Conservation (phyloP, 306 rosid species). For the Cicer bijugum region DNA sequence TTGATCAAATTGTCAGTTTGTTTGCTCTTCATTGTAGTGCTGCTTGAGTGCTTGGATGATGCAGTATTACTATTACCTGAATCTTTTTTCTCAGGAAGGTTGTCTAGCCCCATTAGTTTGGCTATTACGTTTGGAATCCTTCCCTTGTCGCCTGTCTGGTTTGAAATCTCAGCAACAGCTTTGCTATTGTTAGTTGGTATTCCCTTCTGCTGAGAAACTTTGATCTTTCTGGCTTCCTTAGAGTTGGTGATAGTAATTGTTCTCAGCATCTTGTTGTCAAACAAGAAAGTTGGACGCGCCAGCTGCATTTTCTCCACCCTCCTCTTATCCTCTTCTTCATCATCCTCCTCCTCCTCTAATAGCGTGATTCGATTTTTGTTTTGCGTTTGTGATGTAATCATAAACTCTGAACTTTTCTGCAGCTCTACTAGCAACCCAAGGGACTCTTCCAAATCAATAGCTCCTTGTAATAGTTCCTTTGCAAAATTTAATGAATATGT, state of each 20-base stretch:
- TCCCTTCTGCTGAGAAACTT: slow-evolving; percentile 59
- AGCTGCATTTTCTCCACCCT: slow-evolving; percentile 53
- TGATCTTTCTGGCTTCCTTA: slow-evolving; percentile 51
- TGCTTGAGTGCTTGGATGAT: slow-evolving; percentile 46
- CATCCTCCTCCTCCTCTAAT: slow-evolving; percentile 64
- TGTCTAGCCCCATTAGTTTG: slow-evolving; percentile 89
- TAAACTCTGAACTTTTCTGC: slow-evolving; percentile 71
- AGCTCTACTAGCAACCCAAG: slow-evolving; percentile 73
- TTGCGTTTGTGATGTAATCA: slow-evolving; percentile 60
- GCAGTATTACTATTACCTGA: slow-evolving; percentile 40
- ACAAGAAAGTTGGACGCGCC: slow-evolving; percentile 63
- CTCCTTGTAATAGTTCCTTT: slow-evolving; percentile 79
- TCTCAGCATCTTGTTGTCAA: slow-evolving; percentile 69
- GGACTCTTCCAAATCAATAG: slow-evolving; percentile 89
- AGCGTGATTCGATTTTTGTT: slow-evolving; percentile 68
- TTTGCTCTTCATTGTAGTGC: slow-evolving; percentile 50
- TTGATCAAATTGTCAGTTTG: slow-evolving; percentile 45
- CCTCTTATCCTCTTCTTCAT: slow-evolving; percentile 39
- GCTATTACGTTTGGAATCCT: slow-evolving; percentile 92
- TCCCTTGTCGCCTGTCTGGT: slow-evolving; percentile 53
- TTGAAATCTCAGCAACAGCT: neutral
- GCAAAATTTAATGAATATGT: slow-evolving; percentile 74
- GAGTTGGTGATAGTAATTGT: slow-evolving; percentile 50
- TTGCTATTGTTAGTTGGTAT: slow-evolving; percentile 47
- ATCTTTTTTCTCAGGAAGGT: slow-evolving; percentile 59